Percentiles rank a stretch among this genome's conserved stretches.
Evolutionary conservation across 495 filamentous ascomycete genomes (phyloP).

Genomic region (Astrocystis sublimbata): DNA sequence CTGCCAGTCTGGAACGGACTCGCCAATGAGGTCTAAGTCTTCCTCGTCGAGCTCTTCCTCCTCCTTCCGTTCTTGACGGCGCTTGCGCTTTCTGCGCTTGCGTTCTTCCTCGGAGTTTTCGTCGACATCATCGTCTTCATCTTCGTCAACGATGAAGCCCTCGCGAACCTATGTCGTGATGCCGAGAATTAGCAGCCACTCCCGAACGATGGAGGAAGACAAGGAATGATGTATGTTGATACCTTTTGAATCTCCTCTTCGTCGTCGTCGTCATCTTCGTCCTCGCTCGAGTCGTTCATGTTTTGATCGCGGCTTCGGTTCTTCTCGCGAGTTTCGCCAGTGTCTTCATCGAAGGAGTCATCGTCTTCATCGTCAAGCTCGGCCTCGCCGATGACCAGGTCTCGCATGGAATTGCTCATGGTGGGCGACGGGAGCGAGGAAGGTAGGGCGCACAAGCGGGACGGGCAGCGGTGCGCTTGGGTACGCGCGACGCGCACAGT

Average conservation of each 20-base stretch:
- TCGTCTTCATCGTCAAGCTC: slow-evolving; percentile 88
- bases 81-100: slow-evolving; percentile 65
- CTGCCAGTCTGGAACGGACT: slow-evolving; percentile 68
- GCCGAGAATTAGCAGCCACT: slow-evolving; percentile 6
- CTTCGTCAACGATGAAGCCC: slow-evolving; percentile 95
- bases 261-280: slow-evolving; percentile 94
- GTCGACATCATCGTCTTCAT: slow-evolving; percentile 75
- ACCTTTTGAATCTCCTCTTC: slow-evolving; percentile 68
- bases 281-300: slow-evolving; percentile 91
- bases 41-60: slow-evolving; percentile 92
- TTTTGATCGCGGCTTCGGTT: slow-evolving; percentile 44
- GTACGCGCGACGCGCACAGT: no score
- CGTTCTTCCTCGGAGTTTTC: slow-evolving; percentile 62
- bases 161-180: slow-evolving; percentile 72
- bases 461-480: background rate
- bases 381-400: slow-evolving; percentile 81
- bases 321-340: slow-evolving; percentile 57
- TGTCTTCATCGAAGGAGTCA: slow-evolving; percentile 83
- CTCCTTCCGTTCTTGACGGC: slow-evolving; percentile 74
- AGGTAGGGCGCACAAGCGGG: background rate
- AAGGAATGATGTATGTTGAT: slow-evolving; percentile 2
- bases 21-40: slow-evolving; percentile 91
- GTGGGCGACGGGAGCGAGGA: slow-evolving; percentile 21
- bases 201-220: background rate
- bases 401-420: slow-evolving; percentile 68